phyloP scores from a whole-genome alignment of 2,329 filamentous ascomycete genomes.

The Aspergillus luchuensis region DNA sequence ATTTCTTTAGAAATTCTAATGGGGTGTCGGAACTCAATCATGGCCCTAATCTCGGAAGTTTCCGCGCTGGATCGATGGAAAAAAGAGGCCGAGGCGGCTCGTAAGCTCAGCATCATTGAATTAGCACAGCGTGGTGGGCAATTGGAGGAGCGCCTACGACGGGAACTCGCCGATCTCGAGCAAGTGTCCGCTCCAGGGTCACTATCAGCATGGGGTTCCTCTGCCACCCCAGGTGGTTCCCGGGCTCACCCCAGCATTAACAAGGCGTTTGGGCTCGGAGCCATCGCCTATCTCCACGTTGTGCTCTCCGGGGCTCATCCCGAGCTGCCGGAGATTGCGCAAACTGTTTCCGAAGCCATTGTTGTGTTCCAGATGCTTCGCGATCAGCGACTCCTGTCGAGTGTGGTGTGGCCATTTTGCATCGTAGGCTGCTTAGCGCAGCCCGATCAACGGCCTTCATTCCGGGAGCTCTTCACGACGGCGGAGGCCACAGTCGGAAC shows the following conservation, averaged over 20 bases:
- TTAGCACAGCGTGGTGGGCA: not conserved
- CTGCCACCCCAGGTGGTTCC: not conserved
- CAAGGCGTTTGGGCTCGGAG: not conserved
- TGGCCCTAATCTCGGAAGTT: not conserved
- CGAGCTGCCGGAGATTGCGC: not conserved
- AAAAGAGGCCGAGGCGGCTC: not conserved
- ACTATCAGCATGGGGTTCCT: not conserved
- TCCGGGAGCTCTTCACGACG: not conserved
- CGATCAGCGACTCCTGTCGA: not conserved
- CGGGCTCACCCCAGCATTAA: not conserved
- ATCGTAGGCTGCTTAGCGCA: not conserved
- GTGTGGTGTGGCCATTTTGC: not conserved
- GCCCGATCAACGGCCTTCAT: not conserved
- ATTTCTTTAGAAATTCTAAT: not conserved
- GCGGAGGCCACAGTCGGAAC: not conserved
- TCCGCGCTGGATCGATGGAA: conserved; percentile 2
- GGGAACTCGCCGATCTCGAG: not conserved
- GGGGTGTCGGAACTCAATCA: not conserved
- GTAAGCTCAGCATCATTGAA: conserved; percentile 5
- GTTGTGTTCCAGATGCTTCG: not conserved
- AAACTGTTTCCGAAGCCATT: not conserved
- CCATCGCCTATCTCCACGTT: not conserved
- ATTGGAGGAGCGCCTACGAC: not conserved
- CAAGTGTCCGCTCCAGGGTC: not conserved
- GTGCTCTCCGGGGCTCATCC: not conserved